These are phyloP conservation scores for Populus tremula DNA, from an alignment of 345 rosid species.

Conservation along the genomic window DNA sequence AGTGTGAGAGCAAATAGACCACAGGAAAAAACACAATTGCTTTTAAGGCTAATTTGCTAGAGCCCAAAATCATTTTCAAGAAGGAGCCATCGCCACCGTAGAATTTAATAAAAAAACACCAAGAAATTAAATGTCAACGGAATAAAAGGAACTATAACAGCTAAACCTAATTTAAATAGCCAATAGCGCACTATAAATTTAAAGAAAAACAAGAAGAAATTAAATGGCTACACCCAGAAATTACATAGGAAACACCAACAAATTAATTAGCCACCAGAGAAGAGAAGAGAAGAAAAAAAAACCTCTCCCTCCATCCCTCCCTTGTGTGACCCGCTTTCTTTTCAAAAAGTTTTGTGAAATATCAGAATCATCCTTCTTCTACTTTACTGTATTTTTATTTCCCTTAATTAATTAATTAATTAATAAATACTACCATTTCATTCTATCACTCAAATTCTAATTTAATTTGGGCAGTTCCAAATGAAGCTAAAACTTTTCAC, in stretches of 20 bases:
- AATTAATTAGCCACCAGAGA: slow-evolving; percentile 4
- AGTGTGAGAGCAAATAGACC: slow-evolving; percentile 18
- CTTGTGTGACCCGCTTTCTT: neutral
- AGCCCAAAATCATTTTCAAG: neutral
- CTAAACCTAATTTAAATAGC: slow-evolving; percentile 24
- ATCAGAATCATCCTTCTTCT: neutral
- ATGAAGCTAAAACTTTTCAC: neutral
- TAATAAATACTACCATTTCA: neutral
- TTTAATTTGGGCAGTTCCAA: neutral
- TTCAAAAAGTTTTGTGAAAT: neutral
- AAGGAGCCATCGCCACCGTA: slow-evolving; percentile 36
- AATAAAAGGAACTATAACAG: slow-evolving; percentile 36
- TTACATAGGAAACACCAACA: slow-evolving; percentile 31
- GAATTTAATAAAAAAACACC: slow-evolving; percentile 55
- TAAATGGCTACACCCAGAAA: slow-evolving; percentile 40
- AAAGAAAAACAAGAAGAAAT: slow-evolving; percentile 35
- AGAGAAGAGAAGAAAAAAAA: neutral
- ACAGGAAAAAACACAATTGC: slow-evolving; percentile 29
- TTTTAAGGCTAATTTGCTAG: slow-evolving; percentile 42
- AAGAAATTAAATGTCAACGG: slow-evolving; percentile 65
- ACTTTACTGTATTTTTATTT: neutral
- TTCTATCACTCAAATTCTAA: neutral
- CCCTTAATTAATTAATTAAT: neutral
- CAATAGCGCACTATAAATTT: slow-evolving; percentile 19
- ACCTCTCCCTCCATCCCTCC: too few relatives aligned